phyloP scores from a whole-genome alignment of 2,329 filamentous ascomycete species.

The Lojkania enalia region DNA sequence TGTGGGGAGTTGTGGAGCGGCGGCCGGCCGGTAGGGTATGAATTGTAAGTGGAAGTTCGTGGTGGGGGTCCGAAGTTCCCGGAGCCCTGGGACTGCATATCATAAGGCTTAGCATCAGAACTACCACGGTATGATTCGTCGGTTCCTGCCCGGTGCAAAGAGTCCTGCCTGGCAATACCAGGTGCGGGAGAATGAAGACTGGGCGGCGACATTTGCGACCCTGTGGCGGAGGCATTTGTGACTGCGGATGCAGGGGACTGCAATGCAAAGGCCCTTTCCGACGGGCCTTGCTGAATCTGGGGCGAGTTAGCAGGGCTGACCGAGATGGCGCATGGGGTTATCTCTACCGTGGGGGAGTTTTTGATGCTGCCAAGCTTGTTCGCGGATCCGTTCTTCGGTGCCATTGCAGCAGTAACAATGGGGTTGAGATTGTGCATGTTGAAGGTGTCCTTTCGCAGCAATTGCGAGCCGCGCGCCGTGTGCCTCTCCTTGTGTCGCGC shows the following conservation, averaged over 20 bases:
- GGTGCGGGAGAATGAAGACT: constrained; percentile 38
- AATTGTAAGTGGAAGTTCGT: constrained; percentile 37
- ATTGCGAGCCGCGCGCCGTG: constrained; percentile 68
- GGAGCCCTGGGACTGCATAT: constrained; percentile 37
- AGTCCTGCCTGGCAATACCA: constrained; percentile 32
- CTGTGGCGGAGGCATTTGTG: constrained; percentile 21
- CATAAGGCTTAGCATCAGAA: constrained; percentile 38
- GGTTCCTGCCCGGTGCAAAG: constrained; percentile 38
- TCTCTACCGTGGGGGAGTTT: constrained; percentile 28
- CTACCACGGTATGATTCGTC: constrained; percentile 41
- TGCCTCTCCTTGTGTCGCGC: constrained; percentile 62
- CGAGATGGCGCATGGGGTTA: constrained; percentile 5
- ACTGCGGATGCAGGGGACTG: constrained; percentile 38
- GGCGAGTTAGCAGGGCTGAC: constrained; percentile 13
- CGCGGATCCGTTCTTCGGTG: constrained; percentile 31
- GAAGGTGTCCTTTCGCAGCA: constrained; percentile 73
- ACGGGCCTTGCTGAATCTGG: constrained; percentile 17
- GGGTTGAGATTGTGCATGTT: constrained; percentile 56
- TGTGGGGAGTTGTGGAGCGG: constrained; percentile 44
- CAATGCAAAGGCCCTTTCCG: constrained; percentile 27
- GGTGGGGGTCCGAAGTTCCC: constrained; percentile 43
- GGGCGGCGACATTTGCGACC: constrained; percentile 42
- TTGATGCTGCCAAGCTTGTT: constrained; percentile 26
- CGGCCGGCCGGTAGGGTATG: constrained; percentile 33
- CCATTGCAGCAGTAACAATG: constrained; percentile 46